Conservation (phyloP, 345 rosid genomes). For the Camelina neglecta region DNA sequence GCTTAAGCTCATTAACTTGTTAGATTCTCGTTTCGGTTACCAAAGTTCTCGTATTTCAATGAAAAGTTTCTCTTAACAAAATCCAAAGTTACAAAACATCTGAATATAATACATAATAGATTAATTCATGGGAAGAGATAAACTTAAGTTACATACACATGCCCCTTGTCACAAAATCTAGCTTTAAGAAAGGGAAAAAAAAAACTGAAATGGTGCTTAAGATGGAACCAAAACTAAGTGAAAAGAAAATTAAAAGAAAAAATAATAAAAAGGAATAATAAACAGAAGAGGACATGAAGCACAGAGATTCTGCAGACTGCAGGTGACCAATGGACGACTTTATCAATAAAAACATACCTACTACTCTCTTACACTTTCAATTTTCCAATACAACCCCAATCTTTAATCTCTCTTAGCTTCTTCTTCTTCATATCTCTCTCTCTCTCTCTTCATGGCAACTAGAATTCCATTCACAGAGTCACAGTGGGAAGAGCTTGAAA, state of each 20-base stretch:
- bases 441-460: slow-evolving; percentile 38
- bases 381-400: slow-evolving; percentile 16
- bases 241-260: neutral
- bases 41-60: slow-evolving; percentile 1
- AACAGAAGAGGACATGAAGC: slow-evolving; percentile 47
- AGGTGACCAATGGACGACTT: slow-evolving; percentile 43
- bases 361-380: slow-evolving; percentile 38
- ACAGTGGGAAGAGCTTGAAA: slow-evolving; percentile 95
- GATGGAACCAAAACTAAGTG: slow-evolving; percentile 26
- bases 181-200: neutral
- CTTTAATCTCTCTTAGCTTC: slow-evolving; percentile 21
- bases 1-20: slow-evolving; percentile 1
- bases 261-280: slow-evolving; percentile 31
- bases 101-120: neutral
- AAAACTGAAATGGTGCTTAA: neutral
- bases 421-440: slow-evolving; percentile 2
- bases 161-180: slow-evolving; percentile 26
- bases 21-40: slow-evolving; percentile 31
- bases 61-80: neutral
- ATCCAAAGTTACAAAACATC: slow-evolving; percentile 11
- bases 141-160: neutral
- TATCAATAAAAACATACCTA: slow-evolving; percentile 46
- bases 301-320: slow-evolving; percentile 46
- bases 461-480: slow-evolving; percentile 76
- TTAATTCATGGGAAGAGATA: slow-evolving; percentile 7